These are phyloP conservation scores for Fusarium foetens DNA, from an alignment of 2,329 filamentous ascomycete genomes.

Conservation along the genomic window DNA sequence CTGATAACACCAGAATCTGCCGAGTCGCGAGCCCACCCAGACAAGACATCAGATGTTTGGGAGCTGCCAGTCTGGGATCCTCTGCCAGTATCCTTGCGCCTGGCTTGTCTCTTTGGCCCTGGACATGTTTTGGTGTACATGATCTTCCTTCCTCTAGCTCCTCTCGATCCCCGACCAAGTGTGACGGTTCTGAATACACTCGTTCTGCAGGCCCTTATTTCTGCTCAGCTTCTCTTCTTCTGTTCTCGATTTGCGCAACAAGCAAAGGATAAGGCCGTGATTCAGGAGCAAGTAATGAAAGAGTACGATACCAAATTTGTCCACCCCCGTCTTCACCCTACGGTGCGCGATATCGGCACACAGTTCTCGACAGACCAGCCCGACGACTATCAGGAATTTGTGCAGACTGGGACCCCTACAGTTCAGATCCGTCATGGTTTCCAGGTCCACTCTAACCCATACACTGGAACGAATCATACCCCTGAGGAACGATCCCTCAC, in stretches of 20 bases:
- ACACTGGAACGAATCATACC: constrained; percentile 64
- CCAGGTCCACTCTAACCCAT: constrained; percentile 82
- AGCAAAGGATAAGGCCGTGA: constrained; percentile 81
- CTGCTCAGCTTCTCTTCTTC: constrained; percentile 78
- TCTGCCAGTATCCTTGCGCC: constrained; percentile 79
- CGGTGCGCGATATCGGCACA: constrained; percentile 80
- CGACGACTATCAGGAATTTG: constrained; percentile 54
- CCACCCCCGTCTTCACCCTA: constrained; percentile 84
- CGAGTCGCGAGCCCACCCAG: constrained; percentile 85
- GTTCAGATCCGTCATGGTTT: constrained; percentile 79
- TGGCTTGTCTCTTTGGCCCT: constrained; percentile 93
- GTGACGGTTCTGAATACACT: constrained; percentile 86
- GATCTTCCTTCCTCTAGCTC: constrained; percentile 82
- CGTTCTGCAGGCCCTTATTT: constrained; percentile 78
- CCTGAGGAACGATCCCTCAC: constrained; percentile 60
- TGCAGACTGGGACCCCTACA: constrained; percentile 64
- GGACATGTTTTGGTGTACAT: constrained; percentile 92
- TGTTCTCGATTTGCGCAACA: constrained; percentile 83
- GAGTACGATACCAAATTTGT: constrained; percentile 98
- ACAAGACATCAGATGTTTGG: constrained; percentile 89
- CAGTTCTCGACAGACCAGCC: constrained; percentile 71
- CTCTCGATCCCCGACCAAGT: constrained; percentile 82
- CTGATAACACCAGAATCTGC: constrained; percentile 75
- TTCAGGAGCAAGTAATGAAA: constrained; percentile 91
- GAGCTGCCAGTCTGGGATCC: constrained; percentile 95